Evolutionary conservation across 352 stramenopile genomes (phyloP).

Genomic region (Globisporangium recalcitrans): DNA sequence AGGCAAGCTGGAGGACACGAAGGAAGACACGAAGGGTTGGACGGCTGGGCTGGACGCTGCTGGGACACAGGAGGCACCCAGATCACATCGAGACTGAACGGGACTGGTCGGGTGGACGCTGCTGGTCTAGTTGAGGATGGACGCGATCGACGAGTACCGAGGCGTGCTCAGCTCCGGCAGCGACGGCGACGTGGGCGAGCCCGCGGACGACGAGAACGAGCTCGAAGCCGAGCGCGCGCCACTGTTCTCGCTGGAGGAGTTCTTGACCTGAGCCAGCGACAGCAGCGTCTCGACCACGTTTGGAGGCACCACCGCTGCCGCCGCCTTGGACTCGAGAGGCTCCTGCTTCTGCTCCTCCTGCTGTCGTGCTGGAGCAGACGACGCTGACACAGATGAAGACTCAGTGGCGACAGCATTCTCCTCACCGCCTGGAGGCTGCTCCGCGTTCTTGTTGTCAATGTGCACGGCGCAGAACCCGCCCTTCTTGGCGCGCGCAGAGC

Average conservation of each 20-base stretch:
- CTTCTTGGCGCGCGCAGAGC: conserved; percentile 69
- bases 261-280: conserved; percentile 44
- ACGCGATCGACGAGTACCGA: conserved; percentile 35
- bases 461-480: conserved; percentile 64
- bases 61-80: neutral
- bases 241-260: neutral
- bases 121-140: conserved; percentile 40
- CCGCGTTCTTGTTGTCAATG: conserved; percentile 28
- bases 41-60: neutral
- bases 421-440: conserved; percentile 11
- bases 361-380: neutral
- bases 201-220: conserved; percentile 6
- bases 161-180: conserved; percentile 13
- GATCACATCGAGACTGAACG: conserved; percentile 10
- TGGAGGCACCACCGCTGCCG: conserved; percentile 20
- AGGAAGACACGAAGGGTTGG: neutral
- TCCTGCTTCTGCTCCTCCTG: neutral
- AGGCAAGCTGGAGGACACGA: neutral
- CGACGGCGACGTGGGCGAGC: conserved; percentile 14
- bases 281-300: conserved; percentile 63
- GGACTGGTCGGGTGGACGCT: no score
- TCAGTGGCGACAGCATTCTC: neutral
- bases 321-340: conserved; percentile 8
- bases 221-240: neutral
- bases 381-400: neutral